These are phyloP conservation scores for Coprinopsis strossmayeri DNA, from an alignment of 768 basidiomycete species.

Conservation along the genomic window DNA sequence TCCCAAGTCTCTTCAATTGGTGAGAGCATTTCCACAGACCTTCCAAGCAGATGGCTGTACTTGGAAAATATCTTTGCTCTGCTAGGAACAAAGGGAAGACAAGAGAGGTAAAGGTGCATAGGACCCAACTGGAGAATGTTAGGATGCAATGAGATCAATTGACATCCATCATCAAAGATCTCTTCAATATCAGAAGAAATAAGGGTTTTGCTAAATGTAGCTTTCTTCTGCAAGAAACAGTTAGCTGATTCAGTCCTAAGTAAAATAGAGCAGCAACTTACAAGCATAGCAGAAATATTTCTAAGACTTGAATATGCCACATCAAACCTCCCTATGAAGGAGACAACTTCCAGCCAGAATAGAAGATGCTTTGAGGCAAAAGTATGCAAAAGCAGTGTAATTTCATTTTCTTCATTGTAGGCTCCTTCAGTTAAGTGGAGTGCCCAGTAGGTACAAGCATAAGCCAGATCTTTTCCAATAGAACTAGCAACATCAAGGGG, in stretches of 20 bases:
- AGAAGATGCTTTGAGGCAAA: background rate
- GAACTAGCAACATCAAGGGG: background rate
- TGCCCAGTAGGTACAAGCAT: slow-evolving; percentile 3
- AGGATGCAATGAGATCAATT: slow-evolving; percentile 4
- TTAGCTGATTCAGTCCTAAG: too few species aligned
- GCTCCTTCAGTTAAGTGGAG: background rate
- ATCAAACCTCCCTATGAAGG: background rate
- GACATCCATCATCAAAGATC: background rate
- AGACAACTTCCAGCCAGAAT: background rate
- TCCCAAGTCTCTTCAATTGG: too few species aligned
- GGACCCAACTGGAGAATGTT: background rate
- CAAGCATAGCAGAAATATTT: background rate
- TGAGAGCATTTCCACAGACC: too few species aligned
- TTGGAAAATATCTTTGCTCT: background rate
- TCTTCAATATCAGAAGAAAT: background rate
- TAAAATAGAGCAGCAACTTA: too few species aligned
- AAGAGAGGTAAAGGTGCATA: background rate
- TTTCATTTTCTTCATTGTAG: background rate
- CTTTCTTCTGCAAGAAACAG: too few species aligned
- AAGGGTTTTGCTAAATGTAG: background rate
- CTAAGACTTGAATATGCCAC: background rate
- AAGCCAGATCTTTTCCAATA: background rate
- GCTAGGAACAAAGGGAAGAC: background rate
- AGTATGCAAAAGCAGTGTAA: background rate
- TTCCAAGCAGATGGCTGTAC: too few species aligned